Evolutionary conservation across 2,329 filamentous ascomycete species (phyloP), one percentile per base, ranked within the genome.

Genomic region (Fusarium tanahbumbuense): DNA sequence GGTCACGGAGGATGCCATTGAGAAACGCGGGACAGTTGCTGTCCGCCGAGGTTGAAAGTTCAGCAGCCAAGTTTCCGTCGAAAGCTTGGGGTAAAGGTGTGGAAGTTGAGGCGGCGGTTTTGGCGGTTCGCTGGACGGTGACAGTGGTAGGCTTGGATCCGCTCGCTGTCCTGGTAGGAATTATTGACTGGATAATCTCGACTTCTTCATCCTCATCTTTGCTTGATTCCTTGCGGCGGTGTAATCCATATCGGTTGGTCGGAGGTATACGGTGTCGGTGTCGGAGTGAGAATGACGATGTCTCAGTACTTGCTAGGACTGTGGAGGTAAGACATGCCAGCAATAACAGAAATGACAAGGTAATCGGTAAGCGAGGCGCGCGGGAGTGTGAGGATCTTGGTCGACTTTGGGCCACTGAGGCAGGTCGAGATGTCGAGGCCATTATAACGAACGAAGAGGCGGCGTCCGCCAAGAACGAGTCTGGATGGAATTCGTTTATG

Each of bases 11-110:
- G 73, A 97, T 89, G 4, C 78, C 79, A 54, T 87, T 83, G 78
- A 97, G 90, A 80, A 95, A 94, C 8, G 77, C 77, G 5, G 89
- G 87, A 75, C 92, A 94, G 25, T 82, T 77, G 30, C 81, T 79
- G 48, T 84, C 85, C 53, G 83, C 81, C 13, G 80, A 74, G 56
- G 78, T 79, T 18, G 86, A 86, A 79, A 92, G 92, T 72, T 91
- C 91, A 67, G 84, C 84, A 10, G 86, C 85, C 30, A 92, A 78
- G 50, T 85, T 87, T 59, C 86, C 89, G 73, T 94, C 92, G 75
- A 93, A 93, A 4, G 91, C 68, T 56, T 76, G 37, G 12, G 86
- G 13, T 80, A 87, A 0, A 91, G 92, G 44, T 91, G 80, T 8
- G 85, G 81, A 65, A 34, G 69, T 71, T 13, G 65, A 57, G 20